Evolutionary conservation across 192 early-diverging fungal species (phyloP), one percentile per base, ranked within the genome.

Genomic region (Lobosporangium transversale): DNA sequence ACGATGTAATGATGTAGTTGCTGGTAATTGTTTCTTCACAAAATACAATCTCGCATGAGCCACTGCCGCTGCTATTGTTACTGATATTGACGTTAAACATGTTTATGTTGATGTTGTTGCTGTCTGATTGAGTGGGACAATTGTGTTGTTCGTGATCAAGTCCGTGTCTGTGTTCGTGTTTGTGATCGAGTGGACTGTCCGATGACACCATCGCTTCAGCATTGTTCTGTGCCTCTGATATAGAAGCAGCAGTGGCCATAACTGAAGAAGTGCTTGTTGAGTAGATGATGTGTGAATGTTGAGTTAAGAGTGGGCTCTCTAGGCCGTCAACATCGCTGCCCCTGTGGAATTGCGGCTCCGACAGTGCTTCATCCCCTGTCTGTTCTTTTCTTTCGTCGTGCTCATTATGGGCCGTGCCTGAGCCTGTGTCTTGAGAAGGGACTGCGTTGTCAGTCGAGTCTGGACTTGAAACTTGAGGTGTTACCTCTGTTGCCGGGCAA

Each of bases 281-380:
- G 33, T 71, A 63, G 12, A 58, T 45, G 61, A 71, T 71, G 40
- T 71, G 69, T 14, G 60, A 51, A 33, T 71, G 69, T 3, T 57
- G 58, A 32, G 45, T 50, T 44, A 57, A 44, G 12, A 36, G 15
- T 50, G 69, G 59, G 59, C 61, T 71, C 59, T 58, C 21, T 4
- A 57, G 15, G 26, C 29, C 37, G 21, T 47, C 49, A 44, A 53
- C 18, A 0, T 29, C 55, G 29, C 40, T 52, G 20, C 5, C 36
- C 26, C 56, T 53, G 29, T 58, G 17, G 30, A 50, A 21, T 59
- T 68, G 56, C 21, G 35, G 12, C 56, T 59, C 58, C 58, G 67
- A 59, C 43, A 30, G 36, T 50, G 31, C 49, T 53, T 32, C 53
- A n/a, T 56, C 23, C 18, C 21, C 24, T 40, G 18, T 20, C n/a